A percentile compares a stretch with the other conserved stretches of the same genome.
Conservation (phyloP, 164 flowering plant genomes). For the Buxus sempervirens region DNA sequence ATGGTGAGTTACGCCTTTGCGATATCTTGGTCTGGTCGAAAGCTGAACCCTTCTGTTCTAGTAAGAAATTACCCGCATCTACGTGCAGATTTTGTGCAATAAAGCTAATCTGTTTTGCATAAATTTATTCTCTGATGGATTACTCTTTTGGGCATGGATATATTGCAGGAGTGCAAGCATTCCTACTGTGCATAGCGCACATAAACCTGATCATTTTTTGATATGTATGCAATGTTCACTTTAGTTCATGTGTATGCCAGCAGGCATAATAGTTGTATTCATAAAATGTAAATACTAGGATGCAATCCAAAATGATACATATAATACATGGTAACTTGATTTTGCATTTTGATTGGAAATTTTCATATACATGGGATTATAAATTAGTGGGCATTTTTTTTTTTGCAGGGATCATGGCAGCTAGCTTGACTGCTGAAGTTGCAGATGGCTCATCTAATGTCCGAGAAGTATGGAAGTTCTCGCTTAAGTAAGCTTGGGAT, state of each 20-base stretch:
- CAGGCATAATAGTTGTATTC: not conserved
- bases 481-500: slow-evolving; percentile 33
- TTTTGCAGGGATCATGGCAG: slow-evolving; percentile 49
- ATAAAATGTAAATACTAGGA: not conserved
- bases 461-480: slow-evolving; percentile 93
- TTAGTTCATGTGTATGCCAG: not conserved
- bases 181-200: not conserved
- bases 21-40: not conserved
- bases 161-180: not conserved
- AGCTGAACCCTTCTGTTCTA: not conserved
- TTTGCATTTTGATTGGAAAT: not conserved
- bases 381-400: not conserved
- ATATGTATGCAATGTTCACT: not conserved
- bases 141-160: not conserved
- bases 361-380: not conserved
- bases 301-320: not conserved
- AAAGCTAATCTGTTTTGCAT: not conserved
- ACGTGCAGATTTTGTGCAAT: not conserved
- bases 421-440: slow-evolving; percentile 66
- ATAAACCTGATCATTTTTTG: not conserved
- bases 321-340: not conserved
- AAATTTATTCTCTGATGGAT: not conserved
- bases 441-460: slow-evolving; percentile 92
- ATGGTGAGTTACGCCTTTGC: slow-evolving; percentile 46
- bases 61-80: not conserved